phyloP scores from a whole-genome alignment of 148 eudicot species.

The Rhododendron mucronatum region DNA sequence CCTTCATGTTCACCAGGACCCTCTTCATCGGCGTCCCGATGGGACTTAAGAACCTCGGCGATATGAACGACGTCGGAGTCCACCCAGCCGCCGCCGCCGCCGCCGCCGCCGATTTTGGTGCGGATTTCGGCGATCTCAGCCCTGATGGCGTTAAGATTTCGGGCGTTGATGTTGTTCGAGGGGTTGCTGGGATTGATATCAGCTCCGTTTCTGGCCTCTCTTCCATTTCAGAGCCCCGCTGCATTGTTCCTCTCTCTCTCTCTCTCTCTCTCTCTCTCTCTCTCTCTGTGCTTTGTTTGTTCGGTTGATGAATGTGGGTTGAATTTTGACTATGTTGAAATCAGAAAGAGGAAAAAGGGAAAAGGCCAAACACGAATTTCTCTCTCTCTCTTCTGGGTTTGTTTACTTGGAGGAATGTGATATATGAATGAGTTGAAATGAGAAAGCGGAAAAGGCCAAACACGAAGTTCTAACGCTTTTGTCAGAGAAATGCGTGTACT shows the following conservation, averaged over 20 bases:
- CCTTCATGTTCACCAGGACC: constrained; percentile 82
- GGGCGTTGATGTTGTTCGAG: constrained; percentile 76
- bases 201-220: constrained; percentile 83
- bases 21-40: constrained; percentile 98
- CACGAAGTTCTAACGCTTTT: neutral
- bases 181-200: constrained; percentile 90
- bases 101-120: neutral
- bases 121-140: constrained; percentile 56
- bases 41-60: constrained; percentile 86
- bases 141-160: constrained; percentile 78
- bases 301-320: neutral
- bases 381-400: neutral
- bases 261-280: neutral
- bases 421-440: neutral
- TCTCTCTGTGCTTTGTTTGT: neutral
- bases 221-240: constrained; percentile 38
- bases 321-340: neutral
- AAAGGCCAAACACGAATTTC: neutral
- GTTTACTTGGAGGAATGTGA: neutral
- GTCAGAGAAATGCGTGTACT: neutral
- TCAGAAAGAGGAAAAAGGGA: neutral
- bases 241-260: neutral
- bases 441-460: neutral
- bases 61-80: constrained; percentile 88
- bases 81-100: constrained; percentile 28